A percentile compares a stretch with the other conserved stretches of the same genome.
phyloP scores from a whole-genome alignment of 139 green algal species.

The Mychonastes homosphaera region DNA sequence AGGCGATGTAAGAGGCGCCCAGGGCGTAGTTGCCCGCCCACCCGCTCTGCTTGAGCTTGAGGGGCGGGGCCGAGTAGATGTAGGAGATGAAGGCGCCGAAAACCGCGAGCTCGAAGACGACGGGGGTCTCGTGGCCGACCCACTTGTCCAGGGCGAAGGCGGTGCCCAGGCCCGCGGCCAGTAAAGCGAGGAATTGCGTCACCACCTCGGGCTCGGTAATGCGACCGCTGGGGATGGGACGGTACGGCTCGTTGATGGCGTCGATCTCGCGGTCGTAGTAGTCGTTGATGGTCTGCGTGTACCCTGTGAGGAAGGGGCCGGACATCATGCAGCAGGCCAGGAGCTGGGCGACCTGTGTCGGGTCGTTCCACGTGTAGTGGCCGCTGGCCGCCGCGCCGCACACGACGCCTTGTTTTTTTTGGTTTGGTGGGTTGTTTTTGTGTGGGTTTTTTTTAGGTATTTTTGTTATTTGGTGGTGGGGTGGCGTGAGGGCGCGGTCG shows the following conservation, averaged over 20 bases:
- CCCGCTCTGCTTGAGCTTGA: constrained; percentile 95
- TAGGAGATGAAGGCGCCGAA: constrained; percentile 96
- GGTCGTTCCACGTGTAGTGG: constrained; percentile 84
- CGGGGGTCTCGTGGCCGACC: constrained; percentile 47
- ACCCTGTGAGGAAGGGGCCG: constrained; percentile 93
- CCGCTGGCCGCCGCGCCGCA: constrained; percentile 92
- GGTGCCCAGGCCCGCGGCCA: constrained; percentile 73
- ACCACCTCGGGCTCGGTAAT: constrained; percentile 78
- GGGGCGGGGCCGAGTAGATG: constrained; percentile 93
- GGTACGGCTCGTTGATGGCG: constrained; percentile 98
- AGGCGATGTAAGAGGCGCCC: constrained; percentile 90
- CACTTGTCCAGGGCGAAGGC: constrained; percentile 72
- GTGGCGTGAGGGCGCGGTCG: too few species aligned
- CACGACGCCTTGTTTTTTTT: constrained; percentile 57
- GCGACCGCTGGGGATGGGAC: constrained; percentile 78
- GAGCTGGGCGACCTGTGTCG: constrained; percentile 29
- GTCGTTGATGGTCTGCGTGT: constrained; percentile 98
- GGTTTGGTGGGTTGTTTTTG: neutral
- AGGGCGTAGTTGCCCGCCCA: constrained; percentile 94
- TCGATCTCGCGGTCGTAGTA: constrained; percentile 97
- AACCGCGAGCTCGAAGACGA: constrained; percentile 60
- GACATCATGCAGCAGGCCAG: constrained; percentile 88
- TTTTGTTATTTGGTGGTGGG: too few species aligned
- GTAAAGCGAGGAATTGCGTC: constrained; percentile 75
- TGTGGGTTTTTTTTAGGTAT: too few species aligned